A percentile compares a stretch with the other conserved stretches of the same genome.
Conservation (phyloP, 176 grass and related monocot genomes). For the Avena sativa region DNA sequence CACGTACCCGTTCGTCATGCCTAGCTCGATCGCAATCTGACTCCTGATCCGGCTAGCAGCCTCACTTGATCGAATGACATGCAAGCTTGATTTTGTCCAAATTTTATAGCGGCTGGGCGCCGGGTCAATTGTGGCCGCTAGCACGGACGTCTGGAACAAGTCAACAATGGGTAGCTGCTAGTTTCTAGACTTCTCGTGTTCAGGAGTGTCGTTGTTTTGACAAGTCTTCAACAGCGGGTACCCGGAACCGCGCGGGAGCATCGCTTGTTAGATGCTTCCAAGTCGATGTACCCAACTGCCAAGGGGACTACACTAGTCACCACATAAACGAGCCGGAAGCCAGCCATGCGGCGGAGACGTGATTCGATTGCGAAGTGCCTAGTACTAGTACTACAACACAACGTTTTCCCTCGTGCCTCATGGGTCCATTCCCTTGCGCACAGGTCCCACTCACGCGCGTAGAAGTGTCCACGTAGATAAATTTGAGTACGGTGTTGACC, state of each 20-base stretch:
- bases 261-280: not conserved
- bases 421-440: not conserved
- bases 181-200: not conserved
- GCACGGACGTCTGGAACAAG: not conserved
- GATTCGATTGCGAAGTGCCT: too few species aligned
- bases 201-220: slow-evolving; percentile 6
- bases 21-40: not conserved
- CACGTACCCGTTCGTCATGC: not conserved
- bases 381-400: too few species aligned
- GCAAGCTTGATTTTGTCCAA: not conserved
- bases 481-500: not conserved
- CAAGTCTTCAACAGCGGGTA: not conserved
- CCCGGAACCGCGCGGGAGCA: too few species aligned
- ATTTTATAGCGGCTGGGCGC: not conserved
- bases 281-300: not conserved
- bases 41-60: not conserved
- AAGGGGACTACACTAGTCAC: not conserved
- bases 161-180: not conserved
- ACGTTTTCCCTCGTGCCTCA: too few species aligned
- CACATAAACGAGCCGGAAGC: not conserved
- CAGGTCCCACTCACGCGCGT: not conserved
- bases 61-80: not conserved
- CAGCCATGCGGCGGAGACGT: too few species aligned
- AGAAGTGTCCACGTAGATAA: not conserved
- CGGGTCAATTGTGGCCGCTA: not conserved